Evolutionary conservation across 495 filamentous ascomycete genomes (phyloP).

Genomic region (Trichoderma orchidacearum): DNA sequence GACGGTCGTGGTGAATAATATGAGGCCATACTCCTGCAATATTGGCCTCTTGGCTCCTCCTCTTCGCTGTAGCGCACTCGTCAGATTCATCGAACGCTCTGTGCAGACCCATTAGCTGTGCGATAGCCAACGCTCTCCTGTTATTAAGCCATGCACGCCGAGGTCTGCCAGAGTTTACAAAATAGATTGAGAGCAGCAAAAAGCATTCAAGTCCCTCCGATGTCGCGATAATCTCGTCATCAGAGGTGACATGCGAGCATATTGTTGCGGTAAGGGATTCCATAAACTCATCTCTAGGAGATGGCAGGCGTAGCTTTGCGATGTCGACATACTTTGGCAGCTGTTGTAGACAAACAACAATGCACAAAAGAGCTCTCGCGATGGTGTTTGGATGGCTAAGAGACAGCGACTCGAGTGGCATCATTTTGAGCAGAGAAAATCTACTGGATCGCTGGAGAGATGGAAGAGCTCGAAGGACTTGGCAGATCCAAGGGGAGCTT

Average conservation of each 20-base stretch:
- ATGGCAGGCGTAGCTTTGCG: neutral
- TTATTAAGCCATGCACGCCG: neutral
- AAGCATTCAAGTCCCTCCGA: neutral
- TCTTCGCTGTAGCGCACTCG: neutral
- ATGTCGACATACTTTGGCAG: neutral
- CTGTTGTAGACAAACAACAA: neutral
- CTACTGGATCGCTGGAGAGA: neutral
- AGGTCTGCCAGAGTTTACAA: neutral
- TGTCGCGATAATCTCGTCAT: neutral
- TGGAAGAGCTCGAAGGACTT: neutral
- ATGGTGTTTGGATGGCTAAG: neutral
- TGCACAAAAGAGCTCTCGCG: neutral
- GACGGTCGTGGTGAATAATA: neutral
- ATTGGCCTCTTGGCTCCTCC: neutral
- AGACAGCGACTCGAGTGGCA: neutral
- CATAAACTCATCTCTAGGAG: neutral
- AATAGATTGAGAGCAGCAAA: neutral
- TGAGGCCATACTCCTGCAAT: neutral
- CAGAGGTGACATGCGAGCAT: neutral
- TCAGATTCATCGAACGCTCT: neutral
- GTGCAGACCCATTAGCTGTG: neutral
- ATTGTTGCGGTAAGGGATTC: neutral
- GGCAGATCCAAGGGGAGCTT: neutral
- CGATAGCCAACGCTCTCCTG: neutral
- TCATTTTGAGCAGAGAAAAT: neutral